phyloP scores from a whole-genome alignment of 176 grass and related monocot species.

The Thalia dealbata region DNA sequence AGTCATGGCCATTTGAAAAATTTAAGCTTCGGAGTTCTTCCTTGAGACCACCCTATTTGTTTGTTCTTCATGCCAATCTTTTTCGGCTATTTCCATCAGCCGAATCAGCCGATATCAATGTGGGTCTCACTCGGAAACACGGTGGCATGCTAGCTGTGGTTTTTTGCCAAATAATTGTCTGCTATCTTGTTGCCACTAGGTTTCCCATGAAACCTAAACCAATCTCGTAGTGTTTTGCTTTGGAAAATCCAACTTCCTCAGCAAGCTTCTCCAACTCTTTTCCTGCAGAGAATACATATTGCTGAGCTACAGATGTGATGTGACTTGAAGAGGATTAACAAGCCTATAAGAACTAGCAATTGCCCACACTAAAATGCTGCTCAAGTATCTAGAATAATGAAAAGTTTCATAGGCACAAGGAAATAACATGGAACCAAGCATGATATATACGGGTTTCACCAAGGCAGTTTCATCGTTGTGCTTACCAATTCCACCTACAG shows the following conservation, averaged over 20 bases:
- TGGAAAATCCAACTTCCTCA: conserved; percentile 61
- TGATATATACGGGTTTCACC: neutral
- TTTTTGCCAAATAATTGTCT: no score
- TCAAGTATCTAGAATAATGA: neutral
- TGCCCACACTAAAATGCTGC: neutral
- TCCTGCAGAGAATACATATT: conserved; percentile 28
- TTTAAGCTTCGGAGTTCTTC: no score
- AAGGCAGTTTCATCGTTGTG: no score
- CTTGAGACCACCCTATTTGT: no score
- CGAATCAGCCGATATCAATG: no score
- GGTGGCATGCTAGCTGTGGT: no score
- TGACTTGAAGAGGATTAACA: neutral
- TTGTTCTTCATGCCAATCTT: no score
- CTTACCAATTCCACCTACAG: neutral
- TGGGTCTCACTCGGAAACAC: no score
- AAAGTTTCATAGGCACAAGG: neutral
- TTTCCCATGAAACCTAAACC: conserved; percentile 76
- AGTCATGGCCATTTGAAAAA: neutral
- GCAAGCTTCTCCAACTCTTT: conserved; percentile 72
- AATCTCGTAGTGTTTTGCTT: conserved; percentile 62
- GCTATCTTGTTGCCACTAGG: conserved; percentile 48
- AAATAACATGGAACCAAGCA: neutral
- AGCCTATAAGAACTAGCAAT: neutral
- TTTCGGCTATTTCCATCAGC: no score
- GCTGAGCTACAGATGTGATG: neutral